Evolutionary conservation across 495 filamentous ascomycete species (phyloP).

Genomic region (Hyaloscypha bicolor): DNA sequence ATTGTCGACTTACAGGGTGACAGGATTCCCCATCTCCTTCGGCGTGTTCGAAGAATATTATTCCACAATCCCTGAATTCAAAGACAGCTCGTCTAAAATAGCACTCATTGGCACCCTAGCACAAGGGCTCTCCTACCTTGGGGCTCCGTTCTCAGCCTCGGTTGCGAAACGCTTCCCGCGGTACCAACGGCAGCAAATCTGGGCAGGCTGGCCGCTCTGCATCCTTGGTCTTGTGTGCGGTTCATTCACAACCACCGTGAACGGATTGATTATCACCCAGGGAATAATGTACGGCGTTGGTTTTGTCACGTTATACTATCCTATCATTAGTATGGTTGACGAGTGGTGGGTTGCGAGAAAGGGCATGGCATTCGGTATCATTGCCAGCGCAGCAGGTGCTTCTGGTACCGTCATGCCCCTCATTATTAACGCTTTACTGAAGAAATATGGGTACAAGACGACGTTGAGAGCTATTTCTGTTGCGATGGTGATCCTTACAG

Average conservation of each 20-base stretch:
- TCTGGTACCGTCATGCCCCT: slow-evolving; percentile 42
- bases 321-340: slow-evolving; percentile 43
- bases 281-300: slow-evolving; percentile 43
- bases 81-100: slow-evolving; percentile 31
- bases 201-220: slow-evolving; percentile 35
- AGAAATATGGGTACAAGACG: slow-evolving; percentile 36
- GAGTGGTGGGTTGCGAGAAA: slow-evolving; percentile 44
- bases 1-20: not conserved
- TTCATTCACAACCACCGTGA: slow-evolving; percentile 37
- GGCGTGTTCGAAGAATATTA: slow-evolving; percentile 44
- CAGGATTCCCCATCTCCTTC: slow-evolving; percentile 41
- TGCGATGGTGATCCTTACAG: slow-evolving; percentile 39
- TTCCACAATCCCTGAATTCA: slow-evolving; percentile 36
- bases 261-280: slow-evolving; percentile 41
- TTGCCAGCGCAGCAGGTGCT: slow-evolving; percentile 41
- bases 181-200: slow-evolving; percentile 37
- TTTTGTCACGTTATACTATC: slow-evolving; percentile 40
- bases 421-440: slow-evolving; percentile 36
- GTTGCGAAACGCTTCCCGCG: slow-evolving; percentile 36
- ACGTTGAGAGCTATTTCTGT: slow-evolving; percentile 42
- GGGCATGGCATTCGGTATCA: slow-evolving; percentile 46
- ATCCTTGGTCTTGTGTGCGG: slow-evolving; percentile 38
- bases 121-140: slow-evolving; percentile 39
- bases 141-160: slow-evolving; percentile 34
- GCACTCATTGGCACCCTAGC: slow-evolving; percentile 41